Evolutionary conservation across 2,329 filamentous ascomycete genomes (phyloP).

Genomic region (Arthroderma uncinatum): DNA sequence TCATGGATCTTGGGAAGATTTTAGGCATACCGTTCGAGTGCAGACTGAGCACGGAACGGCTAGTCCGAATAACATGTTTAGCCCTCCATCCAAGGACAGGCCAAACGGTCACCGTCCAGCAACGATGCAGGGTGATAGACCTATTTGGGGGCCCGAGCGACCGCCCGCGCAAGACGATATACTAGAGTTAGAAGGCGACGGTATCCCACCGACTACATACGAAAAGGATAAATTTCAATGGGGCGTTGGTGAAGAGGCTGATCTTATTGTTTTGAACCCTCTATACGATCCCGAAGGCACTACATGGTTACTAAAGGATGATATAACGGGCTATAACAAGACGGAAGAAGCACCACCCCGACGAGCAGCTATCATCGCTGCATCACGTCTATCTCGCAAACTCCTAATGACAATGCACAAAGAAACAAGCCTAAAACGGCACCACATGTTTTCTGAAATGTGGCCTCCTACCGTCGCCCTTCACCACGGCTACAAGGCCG

Average conservation of each 20-base stretch:
- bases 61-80: constrained; percentile 58
- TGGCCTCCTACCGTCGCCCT: constrained; percentile 81
- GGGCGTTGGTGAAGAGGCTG: constrained; percentile 83
- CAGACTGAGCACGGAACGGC: constrained; percentile 61
- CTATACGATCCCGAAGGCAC: constrained; percentile 84
- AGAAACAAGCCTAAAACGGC: constrained; percentile 72
- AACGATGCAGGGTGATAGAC: constrained; percentile 41
- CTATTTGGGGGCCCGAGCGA: constrained; percentile 75
- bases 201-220: constrained; percentile 57
- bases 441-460: constrained; percentile 93
- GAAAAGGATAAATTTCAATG: constrained; percentile 73
- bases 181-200: constrained; percentile 62
- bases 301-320: constrained; percentile 68
- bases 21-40: constrained; percentile 63
- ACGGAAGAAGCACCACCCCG: constrained; percentile 53
- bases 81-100: constrained; percentile 29
- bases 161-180: constrained; percentile 58
- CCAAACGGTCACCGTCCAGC: constrained; percentile 10
- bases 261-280: constrained; percentile 83
- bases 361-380: constrained; percentile 78
- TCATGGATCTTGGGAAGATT: constrained; percentile 70
- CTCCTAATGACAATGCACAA: constrained; percentile 81
- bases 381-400: constrained; percentile 67
- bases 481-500: constrained; percentile 86
- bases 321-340: constrained; percentile 75